These are phyloP conservation scores for Cryptococcus maquisensis DNA, from an alignment of 1,284 basidiomycete genomes.

Conservation along the genomic window DNA sequence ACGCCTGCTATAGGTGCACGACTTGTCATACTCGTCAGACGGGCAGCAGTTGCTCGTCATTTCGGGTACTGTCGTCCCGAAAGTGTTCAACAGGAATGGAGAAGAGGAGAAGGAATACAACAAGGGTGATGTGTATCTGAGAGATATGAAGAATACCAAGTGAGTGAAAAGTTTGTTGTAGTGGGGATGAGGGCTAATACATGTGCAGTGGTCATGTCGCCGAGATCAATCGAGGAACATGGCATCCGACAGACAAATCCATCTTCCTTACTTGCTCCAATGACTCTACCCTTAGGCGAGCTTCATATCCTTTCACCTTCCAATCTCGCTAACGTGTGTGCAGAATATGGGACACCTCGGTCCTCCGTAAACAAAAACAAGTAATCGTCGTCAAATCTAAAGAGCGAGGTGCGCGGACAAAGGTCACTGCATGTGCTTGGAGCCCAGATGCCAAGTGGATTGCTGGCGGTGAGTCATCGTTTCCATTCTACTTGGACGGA, in stretches of 20 bases:
- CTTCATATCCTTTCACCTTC: background rate
- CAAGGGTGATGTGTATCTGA: conserved; percentile 96
- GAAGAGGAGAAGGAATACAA: conserved; percentile 79
- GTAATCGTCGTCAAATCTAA: conserved; percentile 96
- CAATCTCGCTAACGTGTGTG: background rate
- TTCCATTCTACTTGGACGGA: background rate
- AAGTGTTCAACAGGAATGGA: conserved; percentile 82
- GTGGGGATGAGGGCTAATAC: conserved; percentile 7
- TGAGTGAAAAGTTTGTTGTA: conserved; percentile 47
- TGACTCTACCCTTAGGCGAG: conserved; percentile 87
- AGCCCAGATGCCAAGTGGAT: conserved; percentile 79
- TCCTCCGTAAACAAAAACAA: conserved; percentile 81
- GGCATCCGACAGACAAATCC: conserved; percentile 80
- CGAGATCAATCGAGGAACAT: conserved; percentile 81
- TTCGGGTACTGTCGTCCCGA: conserved; percentile 82
- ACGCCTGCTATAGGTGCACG: conserved; percentile 64
- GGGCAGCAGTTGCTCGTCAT: conserved; percentile 79
- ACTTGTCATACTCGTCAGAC: conserved; percentile 79
- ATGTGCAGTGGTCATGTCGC: conserved; percentile 80
- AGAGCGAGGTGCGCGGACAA: conserved; percentile 89
- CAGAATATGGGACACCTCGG: conserved; percentile 89
- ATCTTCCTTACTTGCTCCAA: conserved; percentile 88
- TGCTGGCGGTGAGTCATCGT: conserved; percentile 64
- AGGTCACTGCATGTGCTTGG: conserved; percentile 81
- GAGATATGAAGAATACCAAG: conserved; percentile 97